Evolutionary conservation across 306 rosid genomes (phyloP).

Genomic region (Geum urbanum): DNA sequence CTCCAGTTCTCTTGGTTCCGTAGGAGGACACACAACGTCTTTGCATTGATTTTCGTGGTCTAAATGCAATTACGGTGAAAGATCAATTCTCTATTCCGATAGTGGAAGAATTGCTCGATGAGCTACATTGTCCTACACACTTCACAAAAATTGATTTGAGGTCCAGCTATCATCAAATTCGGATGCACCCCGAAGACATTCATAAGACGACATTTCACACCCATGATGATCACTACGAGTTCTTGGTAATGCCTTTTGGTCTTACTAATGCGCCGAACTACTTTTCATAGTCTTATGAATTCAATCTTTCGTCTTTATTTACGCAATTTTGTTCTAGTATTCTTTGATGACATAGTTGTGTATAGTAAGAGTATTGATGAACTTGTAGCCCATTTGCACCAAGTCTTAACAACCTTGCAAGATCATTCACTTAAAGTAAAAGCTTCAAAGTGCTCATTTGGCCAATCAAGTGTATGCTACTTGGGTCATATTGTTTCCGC

Average conservation of each 20-base stretch:
- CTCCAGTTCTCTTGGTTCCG: background rate
- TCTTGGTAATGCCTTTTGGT: background rate
- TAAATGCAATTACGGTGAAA: background rate
- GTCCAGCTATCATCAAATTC: background rate
- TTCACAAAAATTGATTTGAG: background rate
- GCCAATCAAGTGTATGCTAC: background rate
- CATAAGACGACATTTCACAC: background rate
- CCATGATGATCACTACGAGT: background rate
- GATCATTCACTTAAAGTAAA: background rate
- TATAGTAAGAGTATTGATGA: no score
- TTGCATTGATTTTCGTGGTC: background rate
- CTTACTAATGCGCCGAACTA: background rate
- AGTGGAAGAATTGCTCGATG: background rate
- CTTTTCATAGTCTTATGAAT: background rate
- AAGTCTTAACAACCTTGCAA: background rate
- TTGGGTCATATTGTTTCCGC: background rate
- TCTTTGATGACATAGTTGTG: background rate
- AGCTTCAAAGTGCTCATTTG: background rate
- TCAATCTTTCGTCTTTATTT: no score
- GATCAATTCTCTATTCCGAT: background rate
- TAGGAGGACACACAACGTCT: background rate
- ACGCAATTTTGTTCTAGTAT: background rate
- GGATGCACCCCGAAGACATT: background rate
- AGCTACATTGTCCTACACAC: background rate
- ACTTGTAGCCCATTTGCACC: accelerated